Evolutionary conservation across 2,329 filamentous ascomycete genomes (phyloP).

Genomic region (Aspergillus sp.): DNA sequence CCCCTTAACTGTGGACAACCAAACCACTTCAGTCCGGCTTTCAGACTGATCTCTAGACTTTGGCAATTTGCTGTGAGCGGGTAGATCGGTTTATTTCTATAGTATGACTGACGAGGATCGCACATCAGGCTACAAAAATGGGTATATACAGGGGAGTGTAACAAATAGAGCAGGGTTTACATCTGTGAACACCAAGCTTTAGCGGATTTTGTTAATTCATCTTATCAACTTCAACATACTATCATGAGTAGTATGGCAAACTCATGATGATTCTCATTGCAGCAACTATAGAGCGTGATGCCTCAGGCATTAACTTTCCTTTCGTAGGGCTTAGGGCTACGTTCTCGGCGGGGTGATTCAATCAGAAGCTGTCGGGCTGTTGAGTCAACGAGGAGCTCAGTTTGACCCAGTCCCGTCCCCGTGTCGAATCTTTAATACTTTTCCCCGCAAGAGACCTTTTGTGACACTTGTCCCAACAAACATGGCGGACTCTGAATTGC

Average conservation of each 20-base stretch:
- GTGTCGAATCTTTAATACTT: neutral
- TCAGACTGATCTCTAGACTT: neutral
- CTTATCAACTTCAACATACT: neutral
- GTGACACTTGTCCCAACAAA: conserved; percentile 13
- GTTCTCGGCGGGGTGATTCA: conserved; percentile 38
- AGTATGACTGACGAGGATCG: neutral
- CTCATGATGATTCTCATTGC: neutral
- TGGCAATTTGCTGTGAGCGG: neutral
- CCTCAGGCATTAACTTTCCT: conserved; percentile 23
- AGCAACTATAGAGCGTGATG: neutral
- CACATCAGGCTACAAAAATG: neutral
- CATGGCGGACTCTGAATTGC: conserved; percentile 47
- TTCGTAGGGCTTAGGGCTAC: conserved; percentile 43
- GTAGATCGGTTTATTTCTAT: neutral
- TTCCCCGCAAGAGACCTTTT: neutral
- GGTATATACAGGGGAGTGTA: neutral
- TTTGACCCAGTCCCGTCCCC: conserved; percentile 9
- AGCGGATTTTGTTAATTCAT: neutral
- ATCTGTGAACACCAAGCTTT: neutral
- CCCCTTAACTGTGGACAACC: neutral
- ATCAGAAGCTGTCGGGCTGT: conserved; percentile 16
- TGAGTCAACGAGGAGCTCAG: conserved; percentile 15
- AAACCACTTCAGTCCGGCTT: neutral
- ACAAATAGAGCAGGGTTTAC: neutral
- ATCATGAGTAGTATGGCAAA: neutral